Percentiles rank a stretch among this genome's conserved stretches.
These are phyloP conservation scores for Malassezia sp. DNA, from an alignment of 1,284 basidiomycete species.

Conservation along the genomic window DNA sequence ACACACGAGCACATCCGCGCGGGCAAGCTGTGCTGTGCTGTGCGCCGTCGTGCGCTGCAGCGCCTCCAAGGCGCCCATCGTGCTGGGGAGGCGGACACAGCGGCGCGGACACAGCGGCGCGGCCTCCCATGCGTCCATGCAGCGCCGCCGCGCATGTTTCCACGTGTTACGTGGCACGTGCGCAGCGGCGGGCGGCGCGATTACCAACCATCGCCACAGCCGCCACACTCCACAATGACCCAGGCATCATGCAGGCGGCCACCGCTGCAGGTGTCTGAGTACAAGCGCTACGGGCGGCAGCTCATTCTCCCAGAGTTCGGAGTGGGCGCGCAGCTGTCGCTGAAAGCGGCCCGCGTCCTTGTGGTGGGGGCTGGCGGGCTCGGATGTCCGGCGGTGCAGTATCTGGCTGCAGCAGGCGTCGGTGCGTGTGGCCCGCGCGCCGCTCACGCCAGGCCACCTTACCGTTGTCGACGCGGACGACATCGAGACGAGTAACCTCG, in stretches of 20 bases:
- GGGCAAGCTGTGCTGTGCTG: too few species aligned
- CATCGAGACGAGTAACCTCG: slow-evolving; percentile 84
- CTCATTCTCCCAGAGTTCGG: slow-evolving; percentile 91
- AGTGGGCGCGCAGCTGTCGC: slow-evolving; percentile 62
- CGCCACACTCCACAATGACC: background rate
- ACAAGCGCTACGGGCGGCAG: slow-evolving; percentile 83
- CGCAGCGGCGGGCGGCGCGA: too few species aligned
- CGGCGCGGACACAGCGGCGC: too few species aligned
- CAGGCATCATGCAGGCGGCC: background rate
- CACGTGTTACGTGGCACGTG: slow-evolving; percentile 1
- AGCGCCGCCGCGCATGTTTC: background rate
- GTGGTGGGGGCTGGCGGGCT: slow-evolving; percentile 92
- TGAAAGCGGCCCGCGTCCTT: slow-evolving; percentile 64
- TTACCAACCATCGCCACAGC: too few species aligned
- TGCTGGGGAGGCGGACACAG: too few species aligned
- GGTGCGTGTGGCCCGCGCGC: slow-evolving; percentile 54
- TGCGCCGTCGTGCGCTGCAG: too few species aligned
- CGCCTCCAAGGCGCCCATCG: too few species aligned
- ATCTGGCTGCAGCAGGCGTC: slow-evolving; percentile 79
- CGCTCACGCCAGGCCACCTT: slow-evolving; percentile 55
- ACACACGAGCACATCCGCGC: too few species aligned
- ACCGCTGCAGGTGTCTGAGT: slow-evolving; percentile 56
- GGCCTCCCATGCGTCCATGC: too few species aligned
- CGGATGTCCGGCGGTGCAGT: slow-evolving; percentile 88
- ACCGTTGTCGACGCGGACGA: slow-evolving; percentile 81